Conservation (phyloP, 163 green algal genomes). For the Scenedesmus sp. region DNA sequence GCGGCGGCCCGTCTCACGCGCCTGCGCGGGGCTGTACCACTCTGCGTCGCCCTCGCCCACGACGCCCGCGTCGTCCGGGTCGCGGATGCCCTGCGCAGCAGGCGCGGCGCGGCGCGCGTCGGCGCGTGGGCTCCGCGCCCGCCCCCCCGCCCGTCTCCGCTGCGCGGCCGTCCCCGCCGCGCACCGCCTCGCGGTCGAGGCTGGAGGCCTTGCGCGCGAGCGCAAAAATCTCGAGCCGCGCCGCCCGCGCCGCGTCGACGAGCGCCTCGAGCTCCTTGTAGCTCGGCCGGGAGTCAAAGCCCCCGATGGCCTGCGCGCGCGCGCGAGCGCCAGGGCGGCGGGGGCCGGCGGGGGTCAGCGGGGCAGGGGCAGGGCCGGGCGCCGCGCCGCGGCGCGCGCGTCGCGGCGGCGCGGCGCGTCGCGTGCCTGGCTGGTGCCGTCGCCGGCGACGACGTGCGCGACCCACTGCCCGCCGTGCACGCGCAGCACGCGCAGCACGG, state of each 20-base stretch:
- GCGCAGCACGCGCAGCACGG: conserved; percentile 37
- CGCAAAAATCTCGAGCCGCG: conserved; percentile 47
- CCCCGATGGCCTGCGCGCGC: conserved; percentile 35
- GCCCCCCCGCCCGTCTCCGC: background rate
- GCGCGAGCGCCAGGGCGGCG: too few relatives aligned
- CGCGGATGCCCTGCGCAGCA: background rate
- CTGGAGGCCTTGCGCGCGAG: conserved; percentile 32
- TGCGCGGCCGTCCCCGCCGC: background rate
- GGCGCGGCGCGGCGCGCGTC: background rate
- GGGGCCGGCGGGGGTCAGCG: too few relatives aligned
- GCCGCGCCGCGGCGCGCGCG: too few relatives aligned
- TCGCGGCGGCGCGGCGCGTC: too few relatives aligned
- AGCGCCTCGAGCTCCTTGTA: conserved; percentile 44
- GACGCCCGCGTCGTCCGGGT: background rate
- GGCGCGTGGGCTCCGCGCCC: too few relatives aligned
- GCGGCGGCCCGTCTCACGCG: too few relatives aligned
- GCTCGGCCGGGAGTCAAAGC: conserved; percentile 15
- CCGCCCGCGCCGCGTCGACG: conserved; percentile 32
- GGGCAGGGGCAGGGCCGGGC: too few relatives aligned
- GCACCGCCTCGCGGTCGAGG: conserved; percentile 27
- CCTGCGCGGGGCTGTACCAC: too few relatives aligned
- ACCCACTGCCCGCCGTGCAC: conserved; percentile 11
- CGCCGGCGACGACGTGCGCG: conserved; percentile 39
- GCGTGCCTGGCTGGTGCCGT: conserved; percentile 44
- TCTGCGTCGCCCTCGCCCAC: too few relatives aligned